Evolutionary conservation across 2,329 filamentous ascomycete species (phyloP).

Genomic region (Scopulariopsis brevicaulis): DNA sequence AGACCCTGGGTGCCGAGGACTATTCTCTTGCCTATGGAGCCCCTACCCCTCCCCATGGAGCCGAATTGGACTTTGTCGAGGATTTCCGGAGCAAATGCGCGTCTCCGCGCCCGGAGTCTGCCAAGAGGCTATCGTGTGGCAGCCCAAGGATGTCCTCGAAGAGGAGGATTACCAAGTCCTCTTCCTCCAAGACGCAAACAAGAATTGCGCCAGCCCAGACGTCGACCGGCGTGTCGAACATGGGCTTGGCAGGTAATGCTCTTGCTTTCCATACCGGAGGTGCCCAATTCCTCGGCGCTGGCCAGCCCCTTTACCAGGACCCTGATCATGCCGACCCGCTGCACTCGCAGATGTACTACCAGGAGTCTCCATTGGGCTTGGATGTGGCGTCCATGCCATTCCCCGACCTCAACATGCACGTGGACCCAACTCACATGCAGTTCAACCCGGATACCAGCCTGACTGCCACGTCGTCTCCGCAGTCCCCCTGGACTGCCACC

Average conservation of each 20-base stretch:
- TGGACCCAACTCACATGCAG: slow-evolving; percentile 44
- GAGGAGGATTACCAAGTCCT: slow-evolving; percentile 2
- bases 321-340: slow-evolving; percentile 30
- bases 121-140: slow-evolving; percentile 2
- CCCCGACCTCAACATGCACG: slow-evolving; percentile 34
- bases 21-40: slow-evolving; percentile 5
- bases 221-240: slow-evolving; percentile 35
- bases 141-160: slow-evolving; percentile 3
- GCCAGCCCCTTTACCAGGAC: slow-evolving; percentile 39
- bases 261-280: slow-evolving; percentile 26
- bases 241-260: slow-evolving; percentile 41
- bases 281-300: slow-evolving; percentile 31
- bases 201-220: slow-evolving; percentile 16
- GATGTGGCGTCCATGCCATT: slow-evolving; percentile 24
- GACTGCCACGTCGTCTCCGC: slow-evolving; percentile 35
- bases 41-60: slow-evolving; percentile 9
- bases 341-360: slow-evolving; percentile 38
- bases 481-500: slow-evolving; percentile 24
- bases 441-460: slow-evolving; percentile 39
- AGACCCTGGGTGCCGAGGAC: slow-evolving; percentile 14
- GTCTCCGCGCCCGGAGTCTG: slow-evolving; percentile 7
- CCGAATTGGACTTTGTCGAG: slow-evolving; percentile 33
- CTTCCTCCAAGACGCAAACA: slow-evolving; percentile 1
- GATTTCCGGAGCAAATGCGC: slow-evolving; percentile 37
- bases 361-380: slow-evolving; percentile 30